phyloP scores from a whole-genome alignment of 2,329 filamentous ascomycete species.

The Pseudonectria foliicola region DNA sequence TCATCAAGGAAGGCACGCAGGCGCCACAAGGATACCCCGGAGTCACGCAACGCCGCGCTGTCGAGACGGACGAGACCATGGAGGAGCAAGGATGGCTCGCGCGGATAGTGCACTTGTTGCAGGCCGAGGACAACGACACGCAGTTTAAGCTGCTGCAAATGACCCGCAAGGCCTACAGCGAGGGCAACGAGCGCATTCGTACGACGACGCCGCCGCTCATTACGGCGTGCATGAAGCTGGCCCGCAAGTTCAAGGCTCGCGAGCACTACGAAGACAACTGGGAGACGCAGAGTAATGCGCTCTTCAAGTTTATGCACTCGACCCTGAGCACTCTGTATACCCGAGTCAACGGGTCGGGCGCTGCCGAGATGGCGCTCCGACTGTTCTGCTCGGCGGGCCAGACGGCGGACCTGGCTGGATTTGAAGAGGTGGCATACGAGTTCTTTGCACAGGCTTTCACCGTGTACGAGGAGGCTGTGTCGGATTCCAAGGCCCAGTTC shows the following conservation, averaged over 20 bases:
- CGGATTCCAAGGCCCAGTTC: constrained; percentile 93
- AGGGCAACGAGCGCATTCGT: constrained; percentile 91
- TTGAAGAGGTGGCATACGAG: constrained; percentile 95
- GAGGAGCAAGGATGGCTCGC: constrained; percentile 98
- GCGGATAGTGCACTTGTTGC: constrained; percentile 80
- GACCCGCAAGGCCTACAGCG: constrained; percentile 75
- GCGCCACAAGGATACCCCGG: constrained; percentile 78
- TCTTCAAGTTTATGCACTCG: constrained; percentile 95
- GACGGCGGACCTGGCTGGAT: constrained; percentile 82
- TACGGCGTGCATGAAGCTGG: constrained; percentile 82
- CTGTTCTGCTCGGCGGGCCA: constrained; percentile 90
- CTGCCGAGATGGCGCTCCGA: constrained; percentile 80
- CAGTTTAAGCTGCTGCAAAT: constrained; percentile 92
- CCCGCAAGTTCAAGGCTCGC: constrained; percentile 77
- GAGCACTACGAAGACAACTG: constrained; percentile 72
- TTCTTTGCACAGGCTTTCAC: constrained; percentile 98
- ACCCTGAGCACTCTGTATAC: constrained; percentile 81
- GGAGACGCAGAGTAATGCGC: constrained; percentile 59
- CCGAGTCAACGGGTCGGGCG: constrained; percentile 67
- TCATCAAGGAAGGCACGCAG: constrained; percentile 90
- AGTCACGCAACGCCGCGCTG: constrained; percentile 63
- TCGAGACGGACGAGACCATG: constrained; percentile 93
- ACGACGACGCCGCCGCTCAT: constrained; percentile 92
- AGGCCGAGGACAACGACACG: constrained; percentile 79
- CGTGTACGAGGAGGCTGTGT: constrained; percentile 93